Conservation (phyloP, 306 rosid genomes). For the Trifolium subterraneum region DNA sequence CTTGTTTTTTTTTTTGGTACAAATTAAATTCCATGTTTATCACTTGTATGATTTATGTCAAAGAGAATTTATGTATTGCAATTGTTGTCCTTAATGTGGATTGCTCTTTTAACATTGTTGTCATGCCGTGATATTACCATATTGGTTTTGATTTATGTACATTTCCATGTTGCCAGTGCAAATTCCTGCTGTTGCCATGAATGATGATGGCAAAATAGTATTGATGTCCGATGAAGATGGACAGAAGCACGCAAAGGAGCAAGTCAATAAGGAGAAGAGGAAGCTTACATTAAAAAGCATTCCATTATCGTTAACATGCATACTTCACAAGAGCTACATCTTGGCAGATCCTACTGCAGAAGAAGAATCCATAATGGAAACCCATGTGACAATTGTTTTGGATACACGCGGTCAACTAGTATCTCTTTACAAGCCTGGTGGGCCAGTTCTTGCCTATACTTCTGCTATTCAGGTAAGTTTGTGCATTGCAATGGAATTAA, state of each 20-base stretch:
- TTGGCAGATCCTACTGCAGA: slow-evolving; percentile 88
- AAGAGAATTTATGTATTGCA: slow-evolving; percentile 1
- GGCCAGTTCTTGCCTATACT: slow-evolving; percentile 73
- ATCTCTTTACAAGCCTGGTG: slow-evolving; percentile 92
- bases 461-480: slow-evolving; percentile 77
- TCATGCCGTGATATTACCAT: background rate
- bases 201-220: slow-evolving; percentile 77
- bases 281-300: slow-evolving; percentile 65
- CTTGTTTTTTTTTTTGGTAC: too few species aligned
- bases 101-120: slow-evolving; percentile 7
- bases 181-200: slow-evolving; percentile 76
- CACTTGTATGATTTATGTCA: background rate
- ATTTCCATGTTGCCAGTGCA: slow-evolving; percentile 61
- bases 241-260: slow-evolving; percentile 55
- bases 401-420: slow-evolving; percentile 74
- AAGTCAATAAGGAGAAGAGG: slow-evolving; percentile 75
- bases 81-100: slow-evolving; percentile 26
- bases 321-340: slow-evolving; percentile 81
- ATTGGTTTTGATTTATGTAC: slow-evolving; percentile 3
- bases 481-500: slow-evolving; percentile 28
- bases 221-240: slow-evolving; percentile 65
- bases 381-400: slow-evolving; percentile 78
- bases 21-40: too few species aligned
- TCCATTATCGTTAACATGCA: slow-evolving; percentile 84
- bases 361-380: slow-evolving; percentile 90